A percentile compares a stretch with the other conserved stretches of the same genome.
Evolutionary conservation across 495 filamentous ascomycete species (phyloP).

Genomic region (Penicillium silybi): DNA sequence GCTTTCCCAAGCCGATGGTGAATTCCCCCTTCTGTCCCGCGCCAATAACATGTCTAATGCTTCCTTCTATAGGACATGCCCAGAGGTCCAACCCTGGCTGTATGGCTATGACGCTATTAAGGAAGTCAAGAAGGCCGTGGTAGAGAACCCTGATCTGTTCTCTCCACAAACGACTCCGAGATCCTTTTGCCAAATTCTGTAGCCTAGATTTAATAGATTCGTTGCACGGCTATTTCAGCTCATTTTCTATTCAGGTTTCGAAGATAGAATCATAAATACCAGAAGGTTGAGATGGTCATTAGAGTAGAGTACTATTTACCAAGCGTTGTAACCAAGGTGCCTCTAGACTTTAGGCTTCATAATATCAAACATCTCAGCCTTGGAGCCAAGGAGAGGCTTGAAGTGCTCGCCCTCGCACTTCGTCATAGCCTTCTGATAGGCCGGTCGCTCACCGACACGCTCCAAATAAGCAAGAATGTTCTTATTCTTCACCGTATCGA

Average conservation of each 20-base stretch:
- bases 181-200: slow-evolving; percentile 7
- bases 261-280: not conserved
- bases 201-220: not conserved
- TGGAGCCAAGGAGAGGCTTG: slow-evolving; percentile 15
- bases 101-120: slow-evolving; percentile 60
- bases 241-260: not conserved
- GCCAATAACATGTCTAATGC: not conserved
- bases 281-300: not conserved
- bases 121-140: slow-evolving; percentile 51
- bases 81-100: slow-evolving; percentile 54
- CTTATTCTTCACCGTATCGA: slow-evolving; percentile 22
- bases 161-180: not conserved
- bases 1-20: slow-evolving; percentile 57
- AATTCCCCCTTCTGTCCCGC: not conserved
- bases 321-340: not conserved
- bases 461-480: slow-evolving; percentile 24
- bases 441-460: slow-evolving; percentile 22
- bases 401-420: slow-evolving; percentile 34
- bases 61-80: slow-evolving; percentile 44
- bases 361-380: slow-evolving; percentile 8
- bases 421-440: slow-evolving; percentile 27
- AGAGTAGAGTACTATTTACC: not conserved
- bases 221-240: not conserved
- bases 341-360: slow-evolving; percentile 1
- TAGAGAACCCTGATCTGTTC: slow-evolving; percentile 29